Conservation (phyloP, 768 basidiomycete species). For the Tulasnella sp. region DNA sequence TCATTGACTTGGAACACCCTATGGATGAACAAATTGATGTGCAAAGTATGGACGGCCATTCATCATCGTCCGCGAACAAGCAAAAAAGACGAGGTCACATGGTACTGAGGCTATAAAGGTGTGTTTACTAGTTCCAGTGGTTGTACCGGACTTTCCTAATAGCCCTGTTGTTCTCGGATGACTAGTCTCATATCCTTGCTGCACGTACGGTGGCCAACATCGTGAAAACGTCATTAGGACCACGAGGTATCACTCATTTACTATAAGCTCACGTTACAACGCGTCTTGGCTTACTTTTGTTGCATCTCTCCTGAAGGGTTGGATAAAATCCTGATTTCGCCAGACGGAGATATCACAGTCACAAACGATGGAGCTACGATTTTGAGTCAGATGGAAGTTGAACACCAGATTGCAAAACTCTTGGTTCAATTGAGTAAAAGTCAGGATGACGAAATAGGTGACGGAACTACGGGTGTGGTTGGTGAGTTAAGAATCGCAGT, state of each 20-base stretch:
- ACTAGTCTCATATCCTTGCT: conserved; percentile 86
- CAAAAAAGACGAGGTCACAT: conserved; percentile 80
- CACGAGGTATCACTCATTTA: conserved; percentile 50
- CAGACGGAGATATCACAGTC: conserved; percentile 97
- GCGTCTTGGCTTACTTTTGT: neutral
- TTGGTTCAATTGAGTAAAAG: conserved; percentile 93
- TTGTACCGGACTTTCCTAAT: neutral
- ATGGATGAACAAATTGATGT: conserved; percentile 16
- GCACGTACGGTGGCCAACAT: conserved; percentile 90
- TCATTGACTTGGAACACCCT: conserved; percentile 4
- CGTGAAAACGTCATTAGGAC: conserved; percentile 86
- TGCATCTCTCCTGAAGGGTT: conserved; percentile 42
- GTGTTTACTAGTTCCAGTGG: conserved; percentile 14
- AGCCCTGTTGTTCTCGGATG: conserved; percentile 14
- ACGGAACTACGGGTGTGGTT: conserved; percentile 98
- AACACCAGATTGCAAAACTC: conserved; percentile 97
- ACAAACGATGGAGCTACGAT: conserved; percentile 99
- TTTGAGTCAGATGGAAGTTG: conserved; percentile 96
- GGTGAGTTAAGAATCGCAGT: conserved; percentile 59
- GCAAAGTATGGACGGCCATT: conserved; percentile 86
- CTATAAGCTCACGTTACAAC: neutral
- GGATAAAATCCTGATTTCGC: conserved; percentile 87
- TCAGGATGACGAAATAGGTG: conserved; percentile 99
- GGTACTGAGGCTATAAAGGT: conserved; percentile 95
- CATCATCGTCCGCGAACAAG: conserved; percentile 91